Percentiles rank a stretch among this genome's conserved stretches.
phyloP scores from a whole-genome alignment of 2,329 filamentous ascomycete species.

The Aureobasidium namibiae region DNA sequence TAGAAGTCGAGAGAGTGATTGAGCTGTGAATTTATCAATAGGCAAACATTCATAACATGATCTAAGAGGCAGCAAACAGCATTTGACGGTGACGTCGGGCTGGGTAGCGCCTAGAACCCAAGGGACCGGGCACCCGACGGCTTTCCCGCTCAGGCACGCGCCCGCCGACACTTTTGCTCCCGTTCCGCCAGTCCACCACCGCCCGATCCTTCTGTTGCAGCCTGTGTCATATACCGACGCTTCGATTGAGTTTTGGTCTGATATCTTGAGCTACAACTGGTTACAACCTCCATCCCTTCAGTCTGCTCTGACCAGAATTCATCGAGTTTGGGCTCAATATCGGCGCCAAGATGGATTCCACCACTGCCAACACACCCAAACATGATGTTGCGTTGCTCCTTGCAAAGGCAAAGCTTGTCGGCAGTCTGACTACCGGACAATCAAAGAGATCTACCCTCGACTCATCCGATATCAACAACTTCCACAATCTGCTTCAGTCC shows the following conservation, averaged over 20 bases:
- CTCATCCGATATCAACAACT: conserved; percentile 2
- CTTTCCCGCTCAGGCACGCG: not conserved
- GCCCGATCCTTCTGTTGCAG: not conserved
- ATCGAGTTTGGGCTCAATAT: not conserved
- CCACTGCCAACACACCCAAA: conserved; percentile 3
- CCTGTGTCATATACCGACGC: not conserved
- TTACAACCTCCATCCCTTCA: not conserved
- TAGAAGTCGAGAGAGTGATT: not conserved
- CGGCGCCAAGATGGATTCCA: not conserved
- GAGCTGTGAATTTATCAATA: not conserved
- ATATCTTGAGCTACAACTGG: not conserved
- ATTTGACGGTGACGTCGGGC: not conserved
- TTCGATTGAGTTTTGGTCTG: too few relatives aligned
- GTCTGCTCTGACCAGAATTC: not conserved
- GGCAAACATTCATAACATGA: too few relatives aligned
- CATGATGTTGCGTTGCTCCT: conserved; percentile 4
- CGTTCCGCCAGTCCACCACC: not conserved
- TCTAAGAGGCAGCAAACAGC: not conserved
- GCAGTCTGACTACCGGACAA: conserved; percentile 3
- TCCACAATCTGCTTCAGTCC: conserved; percentile 10
- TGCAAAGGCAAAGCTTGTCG: conserved; percentile 12
- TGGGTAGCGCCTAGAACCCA: not conserved
- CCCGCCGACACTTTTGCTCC: too few relatives aligned
- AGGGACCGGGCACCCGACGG: not conserved
- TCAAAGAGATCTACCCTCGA: conserved; percentile 6